phyloP scores from a whole-genome alignment of 805 yeast species.

The Candida ipomoeae region DNA sequence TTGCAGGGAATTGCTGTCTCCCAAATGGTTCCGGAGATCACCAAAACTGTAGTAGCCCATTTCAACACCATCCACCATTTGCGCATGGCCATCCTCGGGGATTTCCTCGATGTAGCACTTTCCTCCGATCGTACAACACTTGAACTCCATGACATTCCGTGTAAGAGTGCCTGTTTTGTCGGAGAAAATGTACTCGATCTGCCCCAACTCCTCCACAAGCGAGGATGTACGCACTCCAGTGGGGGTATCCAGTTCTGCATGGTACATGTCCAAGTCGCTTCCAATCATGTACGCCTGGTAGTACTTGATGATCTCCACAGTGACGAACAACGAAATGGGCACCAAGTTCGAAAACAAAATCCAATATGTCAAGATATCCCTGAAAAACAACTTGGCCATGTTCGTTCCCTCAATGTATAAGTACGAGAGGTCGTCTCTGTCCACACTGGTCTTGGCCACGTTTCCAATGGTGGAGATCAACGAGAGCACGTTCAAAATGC shows the following conservation, averaged over 20 bases:
- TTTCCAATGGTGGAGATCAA: constrained; percentile 85
- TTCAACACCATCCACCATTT: constrained; percentile 71
- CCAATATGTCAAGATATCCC: constrained; percentile 91
- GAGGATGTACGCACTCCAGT: constrained; percentile 94
- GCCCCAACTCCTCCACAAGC: constrained; percentile 95
- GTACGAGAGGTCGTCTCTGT: constrained; percentile 54
- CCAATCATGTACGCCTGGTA: constrained; percentile 93
- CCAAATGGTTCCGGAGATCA: constrained; percentile 49
- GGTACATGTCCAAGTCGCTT: constrained; percentile 90
- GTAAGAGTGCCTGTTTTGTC: constrained; percentile 98
- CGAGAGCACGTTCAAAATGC: constrained; percentile 69
- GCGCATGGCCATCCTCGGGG: constrained; percentile 84
- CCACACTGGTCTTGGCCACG: constrained; percentile 62
- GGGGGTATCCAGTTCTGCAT: constrained; percentile 85
- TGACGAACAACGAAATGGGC: constrained; percentile 95
- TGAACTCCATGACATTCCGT: constrained; percentile 94
- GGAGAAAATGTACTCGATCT: constrained; percentile 91
- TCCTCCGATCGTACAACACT: constrained; percentile 90
- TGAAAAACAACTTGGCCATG: constrained; percentile 69
- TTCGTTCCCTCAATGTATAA: constrained; percentile 65
- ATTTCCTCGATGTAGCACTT: constrained; percentile 80
- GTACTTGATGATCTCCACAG: constrained; percentile 92
- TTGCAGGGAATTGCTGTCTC: constrained; percentile 42
- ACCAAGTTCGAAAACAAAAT: constrained; percentile 92
- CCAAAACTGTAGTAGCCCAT: constrained; percentile 73